A percentile compares a stretch with the other conserved stretches of the same genome.
Conservation (phyloP, 805 yeast genomes). For the Candida insectalens region DNA sequence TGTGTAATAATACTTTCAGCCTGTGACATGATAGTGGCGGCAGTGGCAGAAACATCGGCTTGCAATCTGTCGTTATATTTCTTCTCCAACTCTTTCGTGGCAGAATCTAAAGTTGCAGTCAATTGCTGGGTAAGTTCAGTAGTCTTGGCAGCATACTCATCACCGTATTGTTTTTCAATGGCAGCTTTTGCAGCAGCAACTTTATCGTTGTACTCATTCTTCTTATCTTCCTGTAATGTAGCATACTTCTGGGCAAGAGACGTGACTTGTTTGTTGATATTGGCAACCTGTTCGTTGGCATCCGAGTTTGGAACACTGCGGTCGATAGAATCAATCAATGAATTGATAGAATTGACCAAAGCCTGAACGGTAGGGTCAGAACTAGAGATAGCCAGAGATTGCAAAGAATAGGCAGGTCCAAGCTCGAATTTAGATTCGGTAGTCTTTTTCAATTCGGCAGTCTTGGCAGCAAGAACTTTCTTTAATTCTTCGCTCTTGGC, state of each 20-base stretch:
- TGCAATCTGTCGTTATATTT: slow-evolving; percentile 49
- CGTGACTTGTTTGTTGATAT: slow-evolving; percentile 13
- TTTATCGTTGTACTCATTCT: slow-evolving; percentile 12
- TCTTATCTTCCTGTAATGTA: slow-evolving; percentile 19
- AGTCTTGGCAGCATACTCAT: slow-evolving; percentile 29
- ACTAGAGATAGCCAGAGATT: slow-evolving; percentile 19
- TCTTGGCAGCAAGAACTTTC: not conserved
- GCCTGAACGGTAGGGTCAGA: slow-evolving; percentile 25
- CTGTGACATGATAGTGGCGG: slow-evolving; percentile 53
- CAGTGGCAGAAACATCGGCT: slow-evolving; percentile 60
- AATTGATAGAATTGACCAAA: slow-evolving; percentile 26
- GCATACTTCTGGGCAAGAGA: slow-evolving; percentile 15
- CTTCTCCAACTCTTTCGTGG: slow-evolving; percentile 48
- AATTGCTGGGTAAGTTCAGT: slow-evolving; percentile 49
- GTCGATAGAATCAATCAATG: slow-evolving; percentile 23
- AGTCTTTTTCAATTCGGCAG: not conserved
- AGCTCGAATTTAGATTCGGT: not conserved
- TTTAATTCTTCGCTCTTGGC: slow-evolving; percentile 1
- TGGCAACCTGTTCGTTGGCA: slow-evolving; percentile 13
- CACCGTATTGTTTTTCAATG: slow-evolving; percentile 19
- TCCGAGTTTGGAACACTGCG: slow-evolving; percentile 12
- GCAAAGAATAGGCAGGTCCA: not conserved
- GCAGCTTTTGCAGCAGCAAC: slow-evolving; percentile 3
- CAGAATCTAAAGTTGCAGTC: slow-evolving; percentile 50
- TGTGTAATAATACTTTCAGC: slow-evolving; percentile 66